Percentiles rank a stretch among this genome's conserved stretches.
phyloP scores from a whole-genome alignment of 441 rosid species.

The Corymbia calophylla region DNA sequence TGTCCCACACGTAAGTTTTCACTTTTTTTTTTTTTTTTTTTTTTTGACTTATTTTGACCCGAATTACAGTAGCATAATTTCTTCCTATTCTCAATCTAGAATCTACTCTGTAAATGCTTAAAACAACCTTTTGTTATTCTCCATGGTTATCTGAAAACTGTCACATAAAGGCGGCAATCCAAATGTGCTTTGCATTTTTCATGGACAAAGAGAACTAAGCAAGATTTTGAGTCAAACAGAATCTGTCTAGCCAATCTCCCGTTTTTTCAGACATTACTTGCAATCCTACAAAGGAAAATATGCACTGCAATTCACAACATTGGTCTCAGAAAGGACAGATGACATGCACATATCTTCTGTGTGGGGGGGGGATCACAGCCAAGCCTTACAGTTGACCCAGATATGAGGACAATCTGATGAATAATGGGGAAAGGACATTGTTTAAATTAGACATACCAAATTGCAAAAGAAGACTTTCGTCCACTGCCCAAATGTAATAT shows the following conservation, averaged over 20 bases:
- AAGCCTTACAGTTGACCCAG: background rate
- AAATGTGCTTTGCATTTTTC: background rate
- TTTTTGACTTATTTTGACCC: background rate
- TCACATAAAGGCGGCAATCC: background rate
- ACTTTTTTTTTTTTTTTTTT: too few species aligned
- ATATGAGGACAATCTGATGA: background rate
- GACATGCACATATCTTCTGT: background rate
- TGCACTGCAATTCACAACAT: background rate
- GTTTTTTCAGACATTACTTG: background rate
- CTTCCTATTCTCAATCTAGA: background rate
- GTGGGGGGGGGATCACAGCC: background rate
- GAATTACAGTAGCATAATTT: background rate
- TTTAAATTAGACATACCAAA: constrained; percentile 44
- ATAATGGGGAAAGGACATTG: background rate
- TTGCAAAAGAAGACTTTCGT: constrained; percentile 76
- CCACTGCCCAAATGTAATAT: constrained; percentile 75
- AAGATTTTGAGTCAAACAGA: background rate
- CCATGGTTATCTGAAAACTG: background rate
- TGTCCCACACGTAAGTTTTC: background rate
- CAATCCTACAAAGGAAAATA: background rate
- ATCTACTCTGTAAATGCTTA: background rate
- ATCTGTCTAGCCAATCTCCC: background rate
- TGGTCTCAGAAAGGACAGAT: background rate
- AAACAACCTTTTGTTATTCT: background rate
- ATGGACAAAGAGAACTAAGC: background rate